Evolutionary conservation across 345 rosid species (phyloP), one percentile per base, ranked within the genome.

Genomic region (Rhizophora apiculata): DNA sequence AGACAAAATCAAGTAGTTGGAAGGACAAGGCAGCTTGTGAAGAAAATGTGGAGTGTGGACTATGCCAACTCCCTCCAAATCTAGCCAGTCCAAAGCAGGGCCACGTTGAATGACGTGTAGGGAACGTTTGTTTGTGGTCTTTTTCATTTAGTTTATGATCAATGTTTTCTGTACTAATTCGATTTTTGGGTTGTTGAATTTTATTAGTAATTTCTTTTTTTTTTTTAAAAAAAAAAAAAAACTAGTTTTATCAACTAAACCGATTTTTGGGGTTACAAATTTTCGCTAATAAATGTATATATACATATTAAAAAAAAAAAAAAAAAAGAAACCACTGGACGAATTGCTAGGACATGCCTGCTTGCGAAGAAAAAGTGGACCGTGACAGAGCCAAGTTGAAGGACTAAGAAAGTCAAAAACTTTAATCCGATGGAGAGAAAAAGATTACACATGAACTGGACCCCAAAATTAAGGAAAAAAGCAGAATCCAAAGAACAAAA

Each of bases 71-170:
- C 49, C 49, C 49, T 43, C 49, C 19, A 43, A 11, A 1, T 15
- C 16, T 43, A 10, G 55, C 32, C 15, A 22, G 20, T 55, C 51
- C 24, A 30, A 57, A 62, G 18, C 62, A 39, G 48, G n/a, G 16
- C 62, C 29, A 62, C 6, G 52, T 63, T 62, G 68, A 63, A 63
- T 26, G 60, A 37, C 67, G 53, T 62, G 34, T 6, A 19, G 54
- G 27, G 26, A 52, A 11, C 43, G 54, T 21, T 21, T 36, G n/a
- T 16, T 37, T 9, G 43, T 37, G 43, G 7, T 13, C 11, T 37
- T 37, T 8, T 37, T 9, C 43, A 37, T 8, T 1, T 34, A 6
- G 1, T 6, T 0, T 8, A 37, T 8, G 43, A 37, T 8, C 43
- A 31, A 31, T 31, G 32, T 31, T 31, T 31, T 31, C 32, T 31